A percentile compares a stretch with the other conserved stretches of the same genome.
Conservation (phyloP, 2,329 filamentous ascomycete genomes). For the Diaporthe vaccinii region DNA sequence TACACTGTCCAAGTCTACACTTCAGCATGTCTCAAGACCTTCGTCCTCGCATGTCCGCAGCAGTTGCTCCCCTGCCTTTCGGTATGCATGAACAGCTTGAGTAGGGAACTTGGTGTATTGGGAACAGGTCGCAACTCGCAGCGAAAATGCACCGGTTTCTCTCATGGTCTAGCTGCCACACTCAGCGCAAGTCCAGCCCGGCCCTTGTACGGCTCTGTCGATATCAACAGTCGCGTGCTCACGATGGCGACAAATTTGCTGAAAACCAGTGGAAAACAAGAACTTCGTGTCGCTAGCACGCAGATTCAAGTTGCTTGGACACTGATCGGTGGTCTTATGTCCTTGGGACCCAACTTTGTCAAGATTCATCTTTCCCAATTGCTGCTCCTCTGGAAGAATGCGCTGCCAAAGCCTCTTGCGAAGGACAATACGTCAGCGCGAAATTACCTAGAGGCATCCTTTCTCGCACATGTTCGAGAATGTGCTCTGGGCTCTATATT, state of each 20-base stretch:
- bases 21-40: constrained; percentile 86
- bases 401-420: constrained; percentile 91
- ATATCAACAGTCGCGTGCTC: constrained; percentile 92
- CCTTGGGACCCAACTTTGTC: constrained; percentile 95
- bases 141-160: constrained; percentile 88
- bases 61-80: constrained; percentile 92
- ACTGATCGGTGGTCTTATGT: constrained; percentile 95
- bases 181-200: constrained; percentile 90
- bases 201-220: constrained; percentile 93
- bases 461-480: constrained; percentile 93
- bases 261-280: constrained; percentile 92
- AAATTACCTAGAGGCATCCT: constrained; percentile 89
- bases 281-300: constrained; percentile 90
- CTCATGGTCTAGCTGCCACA: constrained; percentile 90
- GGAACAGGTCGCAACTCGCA: constrained; percentile 82
- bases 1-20: constrained; percentile 96
- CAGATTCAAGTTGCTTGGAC: constrained; percentile 99
- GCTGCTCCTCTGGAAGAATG: constrained; percentile 96
- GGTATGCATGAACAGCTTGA: constrained; percentile 96
- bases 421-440: constrained; percentile 90
- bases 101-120: constrained; percentile 85
- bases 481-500: constrained; percentile 93
- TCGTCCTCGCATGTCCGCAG: constrained; percentile 91
- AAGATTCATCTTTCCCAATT: constrained; percentile 98
- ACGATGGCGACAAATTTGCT: constrained; percentile 92